Evolutionary conservation across 2,329 filamentous ascomycete genomes (phyloP), one percentile per base, ranked within the genome.

Genomic region (Colletotrichum kahawae): DNA sequence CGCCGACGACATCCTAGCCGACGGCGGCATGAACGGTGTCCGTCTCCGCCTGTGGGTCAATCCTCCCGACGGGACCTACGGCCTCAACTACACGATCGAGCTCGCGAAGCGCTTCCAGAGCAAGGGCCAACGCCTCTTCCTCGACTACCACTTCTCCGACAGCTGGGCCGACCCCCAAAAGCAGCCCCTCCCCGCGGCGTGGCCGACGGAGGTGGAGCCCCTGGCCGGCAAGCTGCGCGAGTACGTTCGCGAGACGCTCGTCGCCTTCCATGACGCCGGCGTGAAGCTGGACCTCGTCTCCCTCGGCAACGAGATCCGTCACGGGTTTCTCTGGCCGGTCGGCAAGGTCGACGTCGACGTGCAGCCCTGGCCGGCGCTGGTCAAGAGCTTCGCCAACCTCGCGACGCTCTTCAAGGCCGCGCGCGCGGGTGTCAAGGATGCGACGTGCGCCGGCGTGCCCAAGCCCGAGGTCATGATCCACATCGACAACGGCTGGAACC

Each of bases 221-320:
- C 79, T 84, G n/a, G 76, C 80, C 10, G 68, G 70, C 1, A 82
- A 78, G 7, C 79, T 85, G 3, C 80, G 82, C 31, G 51, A 78
- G 10, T 85, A 84, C 77, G 83, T 84, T 74, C 77, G 78, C 16
- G 78, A 77, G 51, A 84, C 82, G 9, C 78, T 88, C 71, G 76
- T 85, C 63, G 81, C 83, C 2, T 88, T 86, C 79, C 79, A 82
- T 51, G 76, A 79, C 13, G 82, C 82, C 59, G 80, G 81, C 10
- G 83, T 88, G 54, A 77, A 81, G 24, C 79, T 85, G 24, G 79
- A 78, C 34, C 81, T 86, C 33, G 84, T 88, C 5, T 84, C 78
- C 7, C 79, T 84, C 21, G 83, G 83, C 34, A 84, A 84, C 66
- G 83, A 84, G 78, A 83, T 84, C 76, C 74, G 80, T 16, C 77